Conservation (phyloP, 2,329 filamentous ascomycete genomes). For the Aspergillus sp. region DNA sequence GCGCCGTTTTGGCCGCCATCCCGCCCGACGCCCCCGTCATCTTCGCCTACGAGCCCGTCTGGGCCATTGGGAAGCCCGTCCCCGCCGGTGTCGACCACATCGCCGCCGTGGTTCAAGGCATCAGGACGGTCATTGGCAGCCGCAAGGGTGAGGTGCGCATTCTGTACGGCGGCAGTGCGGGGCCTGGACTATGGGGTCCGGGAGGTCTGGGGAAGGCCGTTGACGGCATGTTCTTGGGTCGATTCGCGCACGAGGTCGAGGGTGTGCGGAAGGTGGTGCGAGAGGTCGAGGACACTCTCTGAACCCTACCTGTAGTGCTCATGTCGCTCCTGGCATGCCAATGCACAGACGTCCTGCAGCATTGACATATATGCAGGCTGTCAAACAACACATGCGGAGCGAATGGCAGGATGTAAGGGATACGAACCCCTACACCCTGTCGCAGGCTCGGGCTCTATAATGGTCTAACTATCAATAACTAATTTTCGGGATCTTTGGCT, state of each 20-base stretch:
- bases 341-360: too few relatives aligned
- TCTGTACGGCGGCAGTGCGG: constrained; percentile 80
- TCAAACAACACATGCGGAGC: not conserved
- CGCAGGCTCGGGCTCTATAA: not conserved
- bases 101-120: constrained; percentile 64
- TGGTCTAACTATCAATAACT: not conserved
- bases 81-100: constrained; percentile 74
- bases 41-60: constrained; percentile 83
- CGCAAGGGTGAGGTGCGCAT: constrained; percentile 64
- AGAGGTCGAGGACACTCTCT: constrained; percentile 60
- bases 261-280: constrained; percentile 70
- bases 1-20: constrained; percentile 61
- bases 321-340: not conserved
- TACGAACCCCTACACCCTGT: not conserved
- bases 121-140: constrained; percentile 56
- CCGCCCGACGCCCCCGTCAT: constrained; percentile 66
- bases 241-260: constrained; percentile 75
- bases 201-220: constrained; percentile 63
- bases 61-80: constrained; percentile 76
- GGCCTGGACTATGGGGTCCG: constrained; percentile 67
- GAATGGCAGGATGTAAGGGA: not conserved
- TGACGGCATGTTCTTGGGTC: constrained; percentile 77
- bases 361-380: too few relatives aligned
- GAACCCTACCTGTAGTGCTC: not conserved
- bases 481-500: not conserved